Conservation (phyloP, 495 filamentous ascomycete species). For the Neurospora tetrasperma region DNA sequence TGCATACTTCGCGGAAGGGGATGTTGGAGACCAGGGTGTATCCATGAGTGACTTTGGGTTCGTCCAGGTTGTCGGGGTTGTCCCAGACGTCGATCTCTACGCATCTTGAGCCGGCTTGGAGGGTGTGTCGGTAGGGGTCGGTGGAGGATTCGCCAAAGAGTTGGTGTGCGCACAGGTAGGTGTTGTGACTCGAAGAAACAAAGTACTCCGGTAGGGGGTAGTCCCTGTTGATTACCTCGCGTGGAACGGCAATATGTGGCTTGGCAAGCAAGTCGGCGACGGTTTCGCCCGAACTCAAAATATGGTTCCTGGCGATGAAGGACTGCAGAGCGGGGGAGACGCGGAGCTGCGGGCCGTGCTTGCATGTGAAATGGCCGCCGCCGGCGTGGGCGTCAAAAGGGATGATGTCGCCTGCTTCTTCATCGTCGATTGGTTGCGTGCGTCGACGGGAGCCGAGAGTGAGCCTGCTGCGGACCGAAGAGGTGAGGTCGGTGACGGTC, state of each 20-base stretch:
- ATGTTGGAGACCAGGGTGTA: constrained; percentile 46
- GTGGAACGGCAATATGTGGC: constrained; percentile 35
- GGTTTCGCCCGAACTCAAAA: constrained; percentile 28
- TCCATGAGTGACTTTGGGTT: constrained; percentile 48
- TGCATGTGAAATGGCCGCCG: constrained; percentile 35
- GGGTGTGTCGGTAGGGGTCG: constrained; percentile 36
- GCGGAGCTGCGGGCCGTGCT: constrained; percentile 20
- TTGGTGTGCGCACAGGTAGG: constrained; percentile 46
- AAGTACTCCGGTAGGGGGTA: constrained; percentile 45
- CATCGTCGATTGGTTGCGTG: constrained; percentile 24
- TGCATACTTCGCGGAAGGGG: constrained; percentile 42
- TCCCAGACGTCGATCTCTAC: constrained; percentile 52
- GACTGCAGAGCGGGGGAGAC: constrained; percentile 38
- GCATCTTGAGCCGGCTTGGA: constrained; percentile 40
- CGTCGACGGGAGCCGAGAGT: background rate
- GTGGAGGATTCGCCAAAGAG: constrained; percentile 38
- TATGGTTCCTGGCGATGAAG: constrained; percentile 29
- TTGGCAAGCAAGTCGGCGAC: constrained; percentile 29
- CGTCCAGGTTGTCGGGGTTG: constrained; percentile 33
- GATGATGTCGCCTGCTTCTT: constrained; percentile 41
- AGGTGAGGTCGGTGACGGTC: background rate
- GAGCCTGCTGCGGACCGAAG: background rate
- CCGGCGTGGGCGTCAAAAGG: constrained; percentile 35
- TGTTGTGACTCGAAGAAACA: constrained; percentile 57
- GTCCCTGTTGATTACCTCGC: constrained; percentile 29